Percentiles rank a stretch among this genome's conserved stretches.
Evolutionary conservation across 441 rosid species (phyloP).

Genomic region (Isatis lusitanica): DNA sequence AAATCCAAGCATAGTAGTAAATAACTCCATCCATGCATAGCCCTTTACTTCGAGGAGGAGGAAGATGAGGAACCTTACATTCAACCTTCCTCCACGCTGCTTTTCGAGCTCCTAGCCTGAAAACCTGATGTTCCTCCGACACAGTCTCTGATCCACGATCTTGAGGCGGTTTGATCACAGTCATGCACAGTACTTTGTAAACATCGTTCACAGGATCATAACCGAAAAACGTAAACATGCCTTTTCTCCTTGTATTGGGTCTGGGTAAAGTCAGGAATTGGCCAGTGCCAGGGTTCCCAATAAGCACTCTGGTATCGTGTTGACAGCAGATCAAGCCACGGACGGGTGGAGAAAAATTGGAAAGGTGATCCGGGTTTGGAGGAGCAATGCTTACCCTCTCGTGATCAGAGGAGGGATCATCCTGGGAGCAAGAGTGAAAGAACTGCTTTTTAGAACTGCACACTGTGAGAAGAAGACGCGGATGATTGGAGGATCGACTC

Average conservation of each 20-base stretch:
- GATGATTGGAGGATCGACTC: not conserved
- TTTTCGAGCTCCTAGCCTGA: not conserved
- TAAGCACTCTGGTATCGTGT: not conserved
- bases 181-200: not conserved
- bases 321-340: not conserved
- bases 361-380: no score
- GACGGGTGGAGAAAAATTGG: not conserved
- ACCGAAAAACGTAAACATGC: not conserved
- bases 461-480: no score
- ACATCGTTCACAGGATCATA: not conserved
- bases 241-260: not conserved
- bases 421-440: not conserved
- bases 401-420: not conserved
- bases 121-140: not conserved
- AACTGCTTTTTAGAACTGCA: no score
- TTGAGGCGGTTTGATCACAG: not conserved
- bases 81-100: not conserved
- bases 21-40: not conserved
- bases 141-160: not conserved
- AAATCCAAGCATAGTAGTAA: not conserved
- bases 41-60: not conserved
- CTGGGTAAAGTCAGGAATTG: not conserved
- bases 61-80: not conserved
- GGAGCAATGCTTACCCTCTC: no score
- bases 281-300: not conserved